Evolutionary conservation across 2,329 filamentous ascomycete species (phyloP).

Genomic region (Colletotrichum karsti): DNA sequence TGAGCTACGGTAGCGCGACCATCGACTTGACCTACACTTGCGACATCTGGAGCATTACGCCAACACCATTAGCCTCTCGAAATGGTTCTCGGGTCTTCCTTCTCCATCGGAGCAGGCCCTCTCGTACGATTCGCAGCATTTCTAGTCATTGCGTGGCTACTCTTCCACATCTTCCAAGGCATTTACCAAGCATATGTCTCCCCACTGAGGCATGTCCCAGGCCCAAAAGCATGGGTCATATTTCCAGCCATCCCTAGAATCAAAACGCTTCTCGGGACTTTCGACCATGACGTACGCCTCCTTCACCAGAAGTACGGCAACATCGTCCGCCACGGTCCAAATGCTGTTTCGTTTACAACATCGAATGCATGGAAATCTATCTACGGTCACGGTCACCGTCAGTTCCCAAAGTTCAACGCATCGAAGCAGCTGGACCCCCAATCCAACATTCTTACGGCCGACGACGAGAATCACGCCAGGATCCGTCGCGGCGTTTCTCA

Average conservation of each 20-base stretch:
- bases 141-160: too few relatives aligned
- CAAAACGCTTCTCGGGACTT: background rate
- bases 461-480: conserved; percentile 4
- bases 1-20: too few relatives aligned
- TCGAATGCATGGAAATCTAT: conserved; percentile 48
- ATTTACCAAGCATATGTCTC: conserved; percentile 1
- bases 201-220: background rate
- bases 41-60: too few relatives aligned
- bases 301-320: conserved; percentile 50
- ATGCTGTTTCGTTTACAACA: conserved; percentile 53
- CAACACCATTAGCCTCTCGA: too few relatives aligned
- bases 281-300: conserved; percentile 31
- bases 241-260: background rate
- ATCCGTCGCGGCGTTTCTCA: conserved; percentile 30
- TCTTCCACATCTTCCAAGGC: background rate
- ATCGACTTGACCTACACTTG: too few relatives aligned
- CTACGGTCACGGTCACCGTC: background rate
- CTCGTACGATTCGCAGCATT: too few relatives aligned
- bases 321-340: conserved; percentile 53
- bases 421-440: background rate
- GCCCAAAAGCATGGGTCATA: background rate
- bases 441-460: background rate
- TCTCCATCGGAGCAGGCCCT: too few relatives aligned
- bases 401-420: background rate
- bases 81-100: too few relatives aligned